Conservation (phyloP, 768 basidiomycete genomes). For the Tylopilus subfusipes region DNA sequence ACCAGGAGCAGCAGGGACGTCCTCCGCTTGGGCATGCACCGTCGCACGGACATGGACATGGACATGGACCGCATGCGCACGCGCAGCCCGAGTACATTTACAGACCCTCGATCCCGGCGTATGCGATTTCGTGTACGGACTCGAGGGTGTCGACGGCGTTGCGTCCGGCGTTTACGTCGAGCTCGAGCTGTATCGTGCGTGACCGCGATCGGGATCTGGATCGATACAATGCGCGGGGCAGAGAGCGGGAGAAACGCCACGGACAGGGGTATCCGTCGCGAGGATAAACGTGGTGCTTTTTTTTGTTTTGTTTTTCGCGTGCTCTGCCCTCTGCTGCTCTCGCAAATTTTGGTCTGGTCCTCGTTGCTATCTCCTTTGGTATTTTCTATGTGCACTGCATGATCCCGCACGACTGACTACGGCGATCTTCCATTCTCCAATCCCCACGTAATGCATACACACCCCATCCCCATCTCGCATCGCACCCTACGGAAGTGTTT, state of each 20-base stretch:
- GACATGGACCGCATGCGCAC: neutral
- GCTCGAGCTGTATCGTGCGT: slow-evolving; percentile 13
- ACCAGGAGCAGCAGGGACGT: slow-evolving; percentile 19
- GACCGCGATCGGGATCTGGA: slow-evolving; percentile 21
- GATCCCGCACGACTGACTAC: neutral
- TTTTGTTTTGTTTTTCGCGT: neutral
- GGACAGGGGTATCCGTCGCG: slow-evolving; percentile 11
- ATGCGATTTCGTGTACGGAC: slow-evolving; percentile 32
- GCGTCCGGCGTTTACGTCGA: slow-evolving; percentile 32
- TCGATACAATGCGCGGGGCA: slow-evolving; percentile 15
- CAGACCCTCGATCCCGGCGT: slow-evolving; percentile 30
- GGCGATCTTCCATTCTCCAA: neutral
- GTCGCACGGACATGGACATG: neutral
- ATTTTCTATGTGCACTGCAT: neutral
- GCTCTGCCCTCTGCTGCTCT: neutral
- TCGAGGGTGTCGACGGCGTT: slow-evolving; percentile 33
- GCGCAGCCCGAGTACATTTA: slow-evolving; percentile 26
- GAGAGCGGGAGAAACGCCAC: slow-evolving; percentile 17
- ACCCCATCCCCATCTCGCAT: neutral
- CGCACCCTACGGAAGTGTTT: neutral
- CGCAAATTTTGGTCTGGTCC: neutral
- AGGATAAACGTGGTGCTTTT: neutral
- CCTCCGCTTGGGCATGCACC: neutral
- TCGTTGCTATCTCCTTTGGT: neutral
- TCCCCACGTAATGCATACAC: neutral